A percentile compares a stretch with the other conserved stretches of the same genome.
phyloP scores from a whole-genome alignment of 352 stramenopile species.

The Phytophthora fragariaefolia region DNA sequence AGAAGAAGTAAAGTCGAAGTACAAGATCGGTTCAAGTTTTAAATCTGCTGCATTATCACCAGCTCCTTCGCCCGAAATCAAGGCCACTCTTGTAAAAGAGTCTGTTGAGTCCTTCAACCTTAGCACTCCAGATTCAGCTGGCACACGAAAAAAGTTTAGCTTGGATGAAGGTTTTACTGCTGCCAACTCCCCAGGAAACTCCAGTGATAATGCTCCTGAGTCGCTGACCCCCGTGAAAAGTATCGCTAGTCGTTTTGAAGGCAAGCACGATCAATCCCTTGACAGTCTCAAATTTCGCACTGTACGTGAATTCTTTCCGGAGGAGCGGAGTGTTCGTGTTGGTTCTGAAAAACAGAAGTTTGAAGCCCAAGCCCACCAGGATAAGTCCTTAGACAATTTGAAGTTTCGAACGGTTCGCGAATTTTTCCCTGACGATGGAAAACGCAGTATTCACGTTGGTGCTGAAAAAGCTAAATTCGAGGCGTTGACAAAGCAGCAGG shows the following conservation, averaged over 20 bases:
- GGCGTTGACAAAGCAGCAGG: constrained; percentile 37
- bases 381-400: constrained; percentile 56
- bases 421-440: constrained; percentile 52
- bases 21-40: constrained; percentile 24
- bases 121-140: constrained; percentile 23
- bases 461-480: constrained; percentile 54
- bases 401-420: constrained; percentile 64
- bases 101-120: constrained; percentile 4
- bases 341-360: constrained; percentile 49
- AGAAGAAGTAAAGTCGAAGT: constrained; percentile 42
- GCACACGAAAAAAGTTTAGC: constrained; percentile 23
- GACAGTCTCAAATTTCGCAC: constrained; percentile 65
- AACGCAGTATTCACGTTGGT: constrained; percentile 42
- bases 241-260: constrained; percentile 73
- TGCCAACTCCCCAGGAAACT: constrained; percentile 24
- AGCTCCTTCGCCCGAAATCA: constrained; percentile 2
- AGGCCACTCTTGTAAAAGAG: background rate
- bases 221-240: constrained; percentile 55
- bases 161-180: constrained; percentile 19
- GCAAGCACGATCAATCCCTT: constrained; percentile 66
- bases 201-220: constrained; percentile 16
- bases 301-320: constrained; percentile 61
- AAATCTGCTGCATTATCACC: constrained; percentile 18
- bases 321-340: constrained; percentile 45
- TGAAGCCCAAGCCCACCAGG: constrained; percentile 49